A percentile compares a stretch with the other conserved stretches of the same genome.
These are phyloP conservation scores for Melampsora larici-populina DNA, from an alignment of 1,284 basidiomycete species.

Conservation along the genomic window DNA sequence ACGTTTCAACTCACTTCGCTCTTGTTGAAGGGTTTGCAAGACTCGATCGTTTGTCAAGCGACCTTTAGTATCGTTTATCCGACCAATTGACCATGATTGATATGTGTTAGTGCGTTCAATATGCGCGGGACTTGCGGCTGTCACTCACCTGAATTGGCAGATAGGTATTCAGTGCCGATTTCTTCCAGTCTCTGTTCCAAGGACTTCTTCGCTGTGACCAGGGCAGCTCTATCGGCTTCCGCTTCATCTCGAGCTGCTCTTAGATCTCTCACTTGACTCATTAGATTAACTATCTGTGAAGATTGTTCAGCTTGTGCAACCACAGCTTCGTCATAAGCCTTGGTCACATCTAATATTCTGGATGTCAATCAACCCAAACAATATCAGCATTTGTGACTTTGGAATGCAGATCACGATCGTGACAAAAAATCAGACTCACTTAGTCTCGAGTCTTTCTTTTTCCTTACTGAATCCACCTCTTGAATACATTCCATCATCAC, in stretches of 20 bases:
- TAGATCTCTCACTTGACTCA: slow-evolving; percentile 79
- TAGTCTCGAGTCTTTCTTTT: slow-evolving; percentile 75
- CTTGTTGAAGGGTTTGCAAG: slow-evolving; percentile 67
- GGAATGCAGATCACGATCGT: slow-evolving; percentile 73
- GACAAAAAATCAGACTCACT: slow-evolving; percentile 65
- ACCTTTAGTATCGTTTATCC: slow-evolving; percentile 4
- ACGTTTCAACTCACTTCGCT: slow-evolving; percentile 75
- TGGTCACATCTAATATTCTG: slow-evolving; percentile 65
- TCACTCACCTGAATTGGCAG: slow-evolving; percentile 60
- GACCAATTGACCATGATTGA: neutral
- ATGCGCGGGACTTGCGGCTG: neutral
- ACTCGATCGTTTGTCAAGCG: slow-evolving; percentile 66
- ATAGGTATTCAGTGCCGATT: slow-evolving; percentile 71
- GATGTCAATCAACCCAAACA: neutral
- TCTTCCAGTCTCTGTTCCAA: slow-evolving; percentile 73
- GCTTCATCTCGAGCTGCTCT: slow-evolving; percentile 75
- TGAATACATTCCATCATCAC: slow-evolving; percentile 73
- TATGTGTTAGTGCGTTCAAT: neutral
- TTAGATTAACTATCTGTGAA: slow-evolving; percentile 72
- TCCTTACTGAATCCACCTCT: slow-evolving; percentile 78
- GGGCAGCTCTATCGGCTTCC: slow-evolving; percentile 70
- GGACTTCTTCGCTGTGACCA: slow-evolving; percentile 76
- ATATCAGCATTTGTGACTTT: slow-evolving; percentile 62
- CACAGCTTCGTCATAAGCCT: slow-evolving; percentile 71
- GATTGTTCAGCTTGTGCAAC: slow-evolving; percentile 73